Conservation (phyloP, 352 stramenopile genomes). For the Phytopythium ostracodes region DNA sequence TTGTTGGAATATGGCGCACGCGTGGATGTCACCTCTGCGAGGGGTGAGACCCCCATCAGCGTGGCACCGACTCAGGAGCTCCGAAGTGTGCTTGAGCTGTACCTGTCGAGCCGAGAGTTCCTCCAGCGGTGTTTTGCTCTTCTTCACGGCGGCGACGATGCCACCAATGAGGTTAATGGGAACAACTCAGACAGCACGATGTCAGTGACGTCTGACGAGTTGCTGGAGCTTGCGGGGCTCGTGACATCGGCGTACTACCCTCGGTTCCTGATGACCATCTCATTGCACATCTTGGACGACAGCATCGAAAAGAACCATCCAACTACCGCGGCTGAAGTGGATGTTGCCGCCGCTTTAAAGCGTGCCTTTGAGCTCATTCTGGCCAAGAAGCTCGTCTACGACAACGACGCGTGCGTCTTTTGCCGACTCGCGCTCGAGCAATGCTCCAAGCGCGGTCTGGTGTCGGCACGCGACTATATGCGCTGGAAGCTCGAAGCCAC, state of each 20-base stretch:
- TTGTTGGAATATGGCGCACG: constrained; percentile 3
- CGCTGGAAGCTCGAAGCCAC: constrained; percentile 22
- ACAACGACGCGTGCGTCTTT: constrained; percentile 23
- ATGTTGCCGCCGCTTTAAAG: constrained; percentile 6
- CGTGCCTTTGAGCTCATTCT: constrained; percentile 25
- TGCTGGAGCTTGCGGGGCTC: constrained; percentile 17
- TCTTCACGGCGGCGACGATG: constrained; percentile 1
- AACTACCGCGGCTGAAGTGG: not conserved
- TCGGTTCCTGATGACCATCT: constrained; percentile 20
- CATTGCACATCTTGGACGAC: constrained; percentile 4
- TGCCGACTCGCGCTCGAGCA: constrained; percentile 27
- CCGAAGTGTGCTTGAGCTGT: constrained; percentile 2
- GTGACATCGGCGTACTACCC: constrained; percentile 34
- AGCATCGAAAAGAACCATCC: not conserved
- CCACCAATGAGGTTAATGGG: not conserved
- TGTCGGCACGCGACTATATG: constrained; percentile 12
- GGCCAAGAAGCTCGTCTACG: constrained; percentile 25
- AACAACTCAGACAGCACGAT: not conserved
- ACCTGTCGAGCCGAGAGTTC: constrained; percentile 5
- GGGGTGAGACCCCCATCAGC: not conserved
- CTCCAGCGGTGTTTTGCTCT: constrained; percentile 3
- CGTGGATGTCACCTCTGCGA: not conserved
- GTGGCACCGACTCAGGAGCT: not conserved
- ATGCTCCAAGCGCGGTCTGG: constrained; percentile 9
- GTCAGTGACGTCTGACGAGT: not conserved